Evolutionary conservation across 345 rosid species (phyloP).

Genomic region (Pistacia vera): DNA sequence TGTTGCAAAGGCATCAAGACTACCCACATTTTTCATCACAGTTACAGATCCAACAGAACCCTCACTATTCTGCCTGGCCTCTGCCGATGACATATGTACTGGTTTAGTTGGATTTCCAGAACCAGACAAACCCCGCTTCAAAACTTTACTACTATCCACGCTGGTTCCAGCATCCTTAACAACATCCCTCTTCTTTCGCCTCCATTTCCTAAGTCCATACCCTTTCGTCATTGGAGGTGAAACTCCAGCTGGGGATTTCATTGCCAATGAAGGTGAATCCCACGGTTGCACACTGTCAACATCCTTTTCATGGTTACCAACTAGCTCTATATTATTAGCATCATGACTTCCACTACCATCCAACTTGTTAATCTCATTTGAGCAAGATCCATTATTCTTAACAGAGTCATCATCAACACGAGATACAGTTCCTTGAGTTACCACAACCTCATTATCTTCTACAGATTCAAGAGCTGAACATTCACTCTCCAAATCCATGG

Average conservation of each 20-base stretch:
- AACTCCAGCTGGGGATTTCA: slow-evolving; percentile 28
- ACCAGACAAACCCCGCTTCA: slow-evolving; percentile 69
- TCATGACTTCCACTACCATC: slow-evolving; percentile 19
- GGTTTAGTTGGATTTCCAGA: slow-evolving; percentile 47
- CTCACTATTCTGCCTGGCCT: slow-evolving; percentile 41
- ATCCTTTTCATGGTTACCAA: slow-evolving; percentile 23
- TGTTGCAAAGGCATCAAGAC: slow-evolving; percentile 33
- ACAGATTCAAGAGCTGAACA: slow-evolving; percentile 47
- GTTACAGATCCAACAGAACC: slow-evolving; percentile 46
- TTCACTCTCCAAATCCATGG: slow-evolving; percentile 52
- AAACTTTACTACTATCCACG: slow-evolving; percentile 47
- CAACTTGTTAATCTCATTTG: slow-evolving; percentile 27
- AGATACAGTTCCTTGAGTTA: slow-evolving; percentile 20
- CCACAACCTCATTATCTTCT: slow-evolving; percentile 47
- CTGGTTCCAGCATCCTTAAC: slow-evolving; percentile 46
- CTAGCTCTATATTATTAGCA: slow-evolving; percentile 7
- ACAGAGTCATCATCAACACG: slow-evolving; percentile 20
- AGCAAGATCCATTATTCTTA: slow-evolving; percentile 41
- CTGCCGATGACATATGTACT: slow-evolving; percentile 28
- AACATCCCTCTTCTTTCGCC: slow-evolving; percentile 64
- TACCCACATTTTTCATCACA: slow-evolving; percentile 32
- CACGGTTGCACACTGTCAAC: slow-evolving; percentile 21
- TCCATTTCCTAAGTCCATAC: slow-evolving; percentile 83
- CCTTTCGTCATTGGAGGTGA: slow-evolving; percentile 53
- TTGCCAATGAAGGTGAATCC: slow-evolving; percentile 19